These are phyloP conservation scores for Pholiota adiposa DNA, from an alignment of 1,284 basidiomycete species.

Conservation along the genomic window DNA sequence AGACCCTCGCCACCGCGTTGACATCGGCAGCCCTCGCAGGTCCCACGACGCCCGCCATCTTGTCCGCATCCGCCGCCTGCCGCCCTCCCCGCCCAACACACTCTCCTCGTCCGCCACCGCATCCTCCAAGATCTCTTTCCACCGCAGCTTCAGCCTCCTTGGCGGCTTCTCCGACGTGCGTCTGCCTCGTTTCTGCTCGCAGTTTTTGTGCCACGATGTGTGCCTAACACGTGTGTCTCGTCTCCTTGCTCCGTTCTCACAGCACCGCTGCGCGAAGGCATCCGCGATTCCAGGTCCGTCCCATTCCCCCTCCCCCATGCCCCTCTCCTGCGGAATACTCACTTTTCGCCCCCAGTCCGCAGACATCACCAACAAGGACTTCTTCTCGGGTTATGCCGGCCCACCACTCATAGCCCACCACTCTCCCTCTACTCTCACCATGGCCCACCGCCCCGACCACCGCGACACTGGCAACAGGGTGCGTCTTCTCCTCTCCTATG, in stretches of 20 bases:
- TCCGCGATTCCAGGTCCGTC: slow-evolving; percentile 30
- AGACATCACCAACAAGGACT: slow-evolving; percentile 18
- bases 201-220: too few species aligned
- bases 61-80: slow-evolving; percentile 15
- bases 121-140: not conserved
- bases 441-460: slow-evolving; percentile 33
- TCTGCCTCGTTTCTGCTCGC: slow-evolving; percentile 20
- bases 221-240: slow-evolving; percentile 48
- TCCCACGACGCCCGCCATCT: slow-evolving; percentile 13
- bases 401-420: slow-evolving; percentile 3
- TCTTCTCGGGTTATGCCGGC: slow-evolving; percentile 37
- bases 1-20: slow-evolving; percentile 1
- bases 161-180: slow-evolving; percentile 38
- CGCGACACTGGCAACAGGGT: slow-evolving; percentile 48
- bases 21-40: slow-evolving; percentile 10
- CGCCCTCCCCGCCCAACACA: slow-evolving; percentile 1
- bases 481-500: slow-evolving; percentile 16
- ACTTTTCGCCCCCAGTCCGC: slow-evolving; percentile 12
- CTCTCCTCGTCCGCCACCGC: slow-evolving; percentile 13
- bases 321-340: slow-evolving; percentile 22
- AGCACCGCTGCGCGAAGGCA: slow-evolving; percentile 34
- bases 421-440: slow-evolving; percentile 19
- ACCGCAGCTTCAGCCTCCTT: slow-evolving; percentile 33
- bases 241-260: slow-evolving; percentile 41
- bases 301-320: slow-evolving; percentile 17